Conservation (phyloP, 306 rosid species). For the Cucumis cinereus region DNA sequence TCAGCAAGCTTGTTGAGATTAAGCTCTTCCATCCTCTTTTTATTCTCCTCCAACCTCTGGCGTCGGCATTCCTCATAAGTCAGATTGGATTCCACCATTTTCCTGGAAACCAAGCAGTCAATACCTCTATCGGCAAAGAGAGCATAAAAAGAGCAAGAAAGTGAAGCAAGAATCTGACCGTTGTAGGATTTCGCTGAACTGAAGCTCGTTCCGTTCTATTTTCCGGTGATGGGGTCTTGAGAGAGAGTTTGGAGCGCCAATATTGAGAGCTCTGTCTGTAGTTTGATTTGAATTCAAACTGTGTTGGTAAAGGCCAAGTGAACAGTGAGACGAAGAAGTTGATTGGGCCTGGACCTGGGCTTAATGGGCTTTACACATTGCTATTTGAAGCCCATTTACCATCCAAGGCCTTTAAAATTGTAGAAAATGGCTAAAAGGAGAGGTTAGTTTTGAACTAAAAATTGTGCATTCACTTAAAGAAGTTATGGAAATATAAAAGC, state of each 20-base stretch:
- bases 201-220: neutral
- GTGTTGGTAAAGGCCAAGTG: no score
- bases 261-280: neutral
- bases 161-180: neutral
- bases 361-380: no score
- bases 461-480: no score
- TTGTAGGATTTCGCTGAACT: neutral
- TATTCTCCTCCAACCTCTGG: slow-evolving; percentile 37
- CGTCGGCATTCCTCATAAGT: slow-evolving; percentile 33
- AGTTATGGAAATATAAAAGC: no score
- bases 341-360: no score
- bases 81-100: slow-evolving; percentile 24
- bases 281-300: neutral
- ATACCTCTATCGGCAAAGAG: neutral
- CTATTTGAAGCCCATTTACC: no score
- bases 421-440: no score
- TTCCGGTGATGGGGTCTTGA: neutral
- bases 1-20: slow-evolving; percentile 30
- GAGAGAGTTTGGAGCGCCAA: neutral
- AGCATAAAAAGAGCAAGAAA: neutral
- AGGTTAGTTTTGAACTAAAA: no score
- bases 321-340: no score
- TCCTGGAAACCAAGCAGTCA: slow-evolving; percentile 9
- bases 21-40: slow-evolving; percentile 42
- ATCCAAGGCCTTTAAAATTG: no score